Evolutionary conservation across 768 basidiomycete genomes (phyloP), one percentile per base, ranked within the genome.

Genomic region (Russula griseocarnosa): DNA sequence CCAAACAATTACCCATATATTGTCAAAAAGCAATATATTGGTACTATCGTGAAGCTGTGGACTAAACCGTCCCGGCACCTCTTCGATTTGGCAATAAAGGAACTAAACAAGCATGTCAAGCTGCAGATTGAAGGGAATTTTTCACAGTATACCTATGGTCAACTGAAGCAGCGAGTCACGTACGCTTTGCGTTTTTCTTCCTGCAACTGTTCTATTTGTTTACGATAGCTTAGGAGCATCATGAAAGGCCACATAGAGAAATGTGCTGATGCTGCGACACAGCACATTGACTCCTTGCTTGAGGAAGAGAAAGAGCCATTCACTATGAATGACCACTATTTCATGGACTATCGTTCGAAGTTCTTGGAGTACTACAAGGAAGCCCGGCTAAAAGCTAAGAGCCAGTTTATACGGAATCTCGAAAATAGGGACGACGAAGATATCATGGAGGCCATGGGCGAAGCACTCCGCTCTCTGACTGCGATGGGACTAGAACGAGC

Each of bases 1-100:
- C 87, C 86, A 0, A 84, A 81, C 3, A 79, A 81, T 60, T 85
- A 82, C 60, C 86, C 86, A 0, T 89, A 83, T 42, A 52, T 69
- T 10, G 70, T 74, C 22, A 73, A 63, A 32, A 59, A 67, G 46
- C 46, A 67, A 13, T 69, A 67, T 47, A 71, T 75, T 22, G 16
- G 26, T 1, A n/a, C 50, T 3, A 55, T 70, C 16, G 64, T 71
- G 24, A 0, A 51, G 16, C 7, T 22, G 10, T 73, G 73, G 71
- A 47, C 58, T 11, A 26, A 10, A 0, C 70, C 74, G 0, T 66
- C 71, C 7, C 26, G 55, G 10, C 42, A 24, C 5, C 64, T 71
- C 47, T 71, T 74, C 52, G 66, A 71, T 5, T 46, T 52, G 0
- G 67, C 70, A 0, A 42, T 60, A 44, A 55, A 50, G 30, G 61